Evolutionary conservation across 331 rosid genomes (phyloP).

Genomic region (Phaseolus coccineus): DNA sequence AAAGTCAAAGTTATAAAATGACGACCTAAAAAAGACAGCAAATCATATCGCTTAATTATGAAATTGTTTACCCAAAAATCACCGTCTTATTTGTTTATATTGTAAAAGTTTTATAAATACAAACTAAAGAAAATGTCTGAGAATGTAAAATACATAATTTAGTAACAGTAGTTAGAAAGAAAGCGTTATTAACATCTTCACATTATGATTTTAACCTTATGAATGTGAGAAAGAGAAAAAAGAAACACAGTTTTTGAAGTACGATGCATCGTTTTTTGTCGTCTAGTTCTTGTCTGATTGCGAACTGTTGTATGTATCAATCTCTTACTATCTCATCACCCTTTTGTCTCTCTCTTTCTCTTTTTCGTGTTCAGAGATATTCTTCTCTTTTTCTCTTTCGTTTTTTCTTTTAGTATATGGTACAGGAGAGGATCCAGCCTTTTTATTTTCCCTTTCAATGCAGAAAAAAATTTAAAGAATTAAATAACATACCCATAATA

Average conservation of each 20-base stretch:
- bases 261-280: conserved; percentile 44
- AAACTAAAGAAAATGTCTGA: too few relatives aligned
- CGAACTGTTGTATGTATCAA: neutral
- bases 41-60: too few relatives aligned
- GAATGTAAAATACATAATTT: too few relatives aligned
- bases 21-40: too few relatives aligned
- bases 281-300: conserved; percentile 46
- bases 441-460: conserved; percentile 9
- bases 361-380: neutral
- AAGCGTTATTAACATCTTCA: neutral
- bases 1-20: too few relatives aligned
- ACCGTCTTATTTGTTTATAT: too few relatives aligned
- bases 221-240: conserved; percentile 31
- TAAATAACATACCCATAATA: neutral
- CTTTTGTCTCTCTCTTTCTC: conserved; percentile 32
- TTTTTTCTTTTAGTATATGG: conserved; percentile 11
- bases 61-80: too few relatives aligned
- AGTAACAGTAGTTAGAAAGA: neutral
- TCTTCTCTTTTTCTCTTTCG: conserved; percentile 22
- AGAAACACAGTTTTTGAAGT: conserved; percentile 36
- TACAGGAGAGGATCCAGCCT: conserved; percentile 5
- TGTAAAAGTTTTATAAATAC: too few relatives aligned
- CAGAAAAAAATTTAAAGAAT: neutral
- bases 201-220: neutral
- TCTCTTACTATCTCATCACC: neutral